Evolutionary conservation across 345 rosid species (phyloP).

Genomic region (Brassica juncea): DNA sequence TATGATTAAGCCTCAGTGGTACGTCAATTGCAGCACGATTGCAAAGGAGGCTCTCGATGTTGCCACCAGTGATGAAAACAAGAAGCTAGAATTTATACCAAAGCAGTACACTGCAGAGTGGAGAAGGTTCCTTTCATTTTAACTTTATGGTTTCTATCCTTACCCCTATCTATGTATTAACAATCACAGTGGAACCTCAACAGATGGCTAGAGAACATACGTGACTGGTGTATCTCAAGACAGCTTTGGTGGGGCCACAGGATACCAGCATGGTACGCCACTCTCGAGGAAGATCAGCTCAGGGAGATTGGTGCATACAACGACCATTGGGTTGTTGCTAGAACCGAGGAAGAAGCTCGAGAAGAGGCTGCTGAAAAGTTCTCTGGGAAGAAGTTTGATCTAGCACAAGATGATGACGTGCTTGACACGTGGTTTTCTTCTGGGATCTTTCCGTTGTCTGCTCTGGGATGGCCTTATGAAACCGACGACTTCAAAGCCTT

Average conservation of each 20-base stretch:
- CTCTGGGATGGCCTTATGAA: conserved; percentile 92
- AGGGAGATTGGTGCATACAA: conserved; percentile 76
- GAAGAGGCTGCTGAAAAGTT: conserved; percentile 57
- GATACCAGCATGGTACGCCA: conserved; percentile 91
- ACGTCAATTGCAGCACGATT: conserved; percentile 64
- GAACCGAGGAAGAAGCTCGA: conserved; percentile 67
- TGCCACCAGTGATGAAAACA: conserved; percentile 55
- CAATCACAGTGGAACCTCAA: conserved; percentile 22
- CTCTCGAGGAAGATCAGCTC: conserved; percentile 68
- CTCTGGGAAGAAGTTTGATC: conserved; percentile 70
- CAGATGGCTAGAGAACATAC: conserved; percentile 98
- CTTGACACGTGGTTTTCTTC: conserved; percentile 99
- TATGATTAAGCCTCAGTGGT: conserved; percentile 95
- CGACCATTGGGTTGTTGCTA: conserved; percentile 89
- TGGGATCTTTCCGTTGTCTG: conserved; percentile 84
- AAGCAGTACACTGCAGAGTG: conserved; percentile 88
- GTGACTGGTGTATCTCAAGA: conserved; percentile 96
- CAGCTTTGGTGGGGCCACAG: conserved; percentile 99
- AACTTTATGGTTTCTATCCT: conserved; percentile 2
- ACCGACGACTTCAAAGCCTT: conserved; percentile 83
- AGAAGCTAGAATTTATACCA: conserved; percentile 79
- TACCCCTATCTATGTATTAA: conserved; percentile 20
- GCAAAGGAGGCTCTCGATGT: conserved; percentile 84
- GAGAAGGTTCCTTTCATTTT: conserved; percentile 64
- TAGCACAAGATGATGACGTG: conserved; percentile 89